Base-by-base conservation (phyloP, 139 green algal genomes). In the Mychonastes homosphaera region DNA sequence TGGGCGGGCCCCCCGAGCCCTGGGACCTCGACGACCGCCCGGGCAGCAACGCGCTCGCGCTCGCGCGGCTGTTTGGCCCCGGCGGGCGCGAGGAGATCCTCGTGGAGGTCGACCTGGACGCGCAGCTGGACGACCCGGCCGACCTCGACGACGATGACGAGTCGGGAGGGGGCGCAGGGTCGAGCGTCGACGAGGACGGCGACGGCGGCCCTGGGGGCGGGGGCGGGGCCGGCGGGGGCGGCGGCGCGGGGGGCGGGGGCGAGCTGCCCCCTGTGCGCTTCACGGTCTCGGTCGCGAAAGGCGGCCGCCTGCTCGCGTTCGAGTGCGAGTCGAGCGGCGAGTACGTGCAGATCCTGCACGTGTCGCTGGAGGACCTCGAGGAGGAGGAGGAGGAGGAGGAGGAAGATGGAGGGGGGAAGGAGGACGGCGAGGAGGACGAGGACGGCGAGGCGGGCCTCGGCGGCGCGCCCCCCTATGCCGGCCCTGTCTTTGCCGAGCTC, bases 401-500 rank as follows among this genome's bases (percentile, higher is more conserved):
- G 4, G 65, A 53, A 8, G 60, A 68, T n/a, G 53, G 53, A 19
- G 40, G 71, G 27, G 46, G 72, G 10, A 44, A 51, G 46, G 67
- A 73, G 49, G 62, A 49, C 12, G 36, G 44, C 7, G 44, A 53
- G 3, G 58, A 66, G 30, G 67, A 72, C 9, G 56, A 66, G 7
- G 64, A 79, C 35, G 55, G 63, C 9, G 68, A 64, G 23, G 27
- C 50, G 2, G n/a, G n/a, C n/a, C n/a, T n/a, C n/a, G n/a, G n/a
- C 0, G 23, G 32, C 23, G 13, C 26, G 34, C 53, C 47, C 0
- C 15, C 50, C 3, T 88, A 89, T 67, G 63, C 48, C 7, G 84
- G 84, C 10, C 84, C 84, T 12, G 56, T 71, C 6, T 90, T 87
- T 69, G 65, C 83, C 23, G 80, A 91, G 58, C 70, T 91, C 27